Percentiles rank a stretch among this genome's conserved stretches.
phyloP scores from a whole-genome alignment of 1,284 basidiomycete genomes.

The Austroboletus novae-zelandiae region DNA sequence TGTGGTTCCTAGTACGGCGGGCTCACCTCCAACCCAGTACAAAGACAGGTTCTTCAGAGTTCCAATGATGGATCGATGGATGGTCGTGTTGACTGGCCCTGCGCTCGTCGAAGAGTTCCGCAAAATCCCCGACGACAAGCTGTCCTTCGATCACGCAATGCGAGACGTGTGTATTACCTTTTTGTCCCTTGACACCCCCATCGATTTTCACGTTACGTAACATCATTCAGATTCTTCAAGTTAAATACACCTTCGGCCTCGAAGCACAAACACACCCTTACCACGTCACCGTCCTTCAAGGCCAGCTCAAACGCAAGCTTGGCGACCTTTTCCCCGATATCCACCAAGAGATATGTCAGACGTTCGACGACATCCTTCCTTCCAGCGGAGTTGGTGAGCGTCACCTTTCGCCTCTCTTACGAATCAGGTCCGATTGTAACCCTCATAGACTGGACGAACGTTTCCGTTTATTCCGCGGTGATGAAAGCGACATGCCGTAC shows the following conservation, averaged over 20 bases:
- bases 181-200: slow-evolving; percentile 1
- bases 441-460: slow-evolving; percentile 29
- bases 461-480: slow-evolving; percentile 28
- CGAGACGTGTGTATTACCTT: slow-evolving; percentile 29
- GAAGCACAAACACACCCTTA: slow-evolving; percentile 35
- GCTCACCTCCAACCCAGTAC: slow-evolving; percentile 28
- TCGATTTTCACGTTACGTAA: slow-evolving; percentile 16
- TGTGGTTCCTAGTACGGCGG: background rate
- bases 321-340: slow-evolving; percentile 35
- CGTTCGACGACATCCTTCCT: slow-evolving; percentile 34
- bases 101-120: slow-evolving; percentile 38
- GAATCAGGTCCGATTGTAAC: slow-evolving; percentile 11
- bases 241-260: slow-evolving; percentile 38
- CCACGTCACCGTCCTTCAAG: slow-evolving; percentile 37
- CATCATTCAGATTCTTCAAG: slow-evolving; percentile 32
- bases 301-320: slow-evolving; percentile 39
- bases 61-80: slow-evolving; percentile 37
- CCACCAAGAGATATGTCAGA: slow-evolving; percentile 36
- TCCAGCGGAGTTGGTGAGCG: slow-evolving; percentile 21
- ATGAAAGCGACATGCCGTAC: slow-evolving; percentile 37
- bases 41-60: slow-evolving; percentile 37
- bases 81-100: slow-evolving; percentile 34
- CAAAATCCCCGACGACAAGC: slow-evolving; percentile 35
- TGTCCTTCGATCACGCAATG: slow-evolving; percentile 37
- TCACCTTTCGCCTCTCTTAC: background rate